Evolutionary conservation across 768 basidiomycete species (phyloP).

Genomic region (Lactarius indigo): DNA sequence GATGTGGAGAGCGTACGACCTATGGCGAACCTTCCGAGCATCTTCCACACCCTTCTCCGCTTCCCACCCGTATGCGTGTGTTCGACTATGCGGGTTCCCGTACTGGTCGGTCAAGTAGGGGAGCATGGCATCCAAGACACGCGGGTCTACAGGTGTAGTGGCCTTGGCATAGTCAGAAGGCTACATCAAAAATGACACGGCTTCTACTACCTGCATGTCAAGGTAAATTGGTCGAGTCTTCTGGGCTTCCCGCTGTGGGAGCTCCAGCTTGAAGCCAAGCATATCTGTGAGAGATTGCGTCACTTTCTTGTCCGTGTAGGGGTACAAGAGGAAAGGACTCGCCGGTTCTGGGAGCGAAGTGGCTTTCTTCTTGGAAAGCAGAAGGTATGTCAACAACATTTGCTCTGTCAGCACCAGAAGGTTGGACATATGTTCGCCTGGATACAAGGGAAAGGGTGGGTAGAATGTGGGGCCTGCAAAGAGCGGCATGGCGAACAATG

Average conservation of each 20-base stretch:
- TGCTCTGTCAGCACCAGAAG: conserved; percentile 77
- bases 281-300: conserved; percentile 53
- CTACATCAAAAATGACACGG: neutral
- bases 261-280: conserved; percentile 82
- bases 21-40: conserved; percentile 66
- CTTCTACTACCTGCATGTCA: conserved; percentile 78
- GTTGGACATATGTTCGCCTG: conserved; percentile 69
- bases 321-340: conserved; percentile 17
- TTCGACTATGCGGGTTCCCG: conserved; percentile 97
- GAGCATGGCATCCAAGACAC: conserved; percentile 95
- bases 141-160: conserved; percentile 95
- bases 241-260: conserved; percentile 56
- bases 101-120: conserved; percentile 94
- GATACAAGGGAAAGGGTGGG: conserved; percentile 7
- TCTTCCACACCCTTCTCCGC: conserved; percentile 92
- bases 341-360: conserved; percentile 73
- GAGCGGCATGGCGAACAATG: conserved; percentile 28
- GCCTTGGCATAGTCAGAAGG: conserved; percentile 50
- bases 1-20: neutral
- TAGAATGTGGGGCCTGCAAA: conserved; percentile 30
- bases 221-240: conserved; percentile 91
- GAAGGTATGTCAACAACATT: conserved; percentile 80
- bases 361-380: conserved; percentile 62
- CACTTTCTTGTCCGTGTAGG: neutral
- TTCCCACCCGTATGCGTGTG: conserved; percentile 99